Conservation (phyloP, 2,329 filamentous ascomycete species). For the Fonsecaea nubica region DNA sequence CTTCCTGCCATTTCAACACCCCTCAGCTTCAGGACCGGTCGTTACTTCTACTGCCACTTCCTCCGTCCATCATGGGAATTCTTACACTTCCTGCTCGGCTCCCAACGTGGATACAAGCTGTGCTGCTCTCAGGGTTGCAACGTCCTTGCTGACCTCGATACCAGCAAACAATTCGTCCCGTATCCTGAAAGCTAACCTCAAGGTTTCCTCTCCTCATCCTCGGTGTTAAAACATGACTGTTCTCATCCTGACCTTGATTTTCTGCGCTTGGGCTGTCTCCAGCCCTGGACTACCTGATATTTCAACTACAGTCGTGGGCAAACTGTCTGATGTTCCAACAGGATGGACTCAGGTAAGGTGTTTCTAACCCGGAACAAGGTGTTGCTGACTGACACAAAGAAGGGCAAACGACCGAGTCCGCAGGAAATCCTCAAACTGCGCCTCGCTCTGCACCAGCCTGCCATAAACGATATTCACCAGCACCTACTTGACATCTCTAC, state of each 20-base stretch:
- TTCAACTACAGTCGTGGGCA: constrained; percentile 45
- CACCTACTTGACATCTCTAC: constrained; percentile 67
- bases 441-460: constrained; percentile 58
- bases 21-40: background rate
- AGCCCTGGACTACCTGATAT: background rate
- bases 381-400: background rate
- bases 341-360: constrained; percentile 38
- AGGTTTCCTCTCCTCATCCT: background rate
- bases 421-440: constrained; percentile 56
- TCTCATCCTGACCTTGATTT: constrained; percentile 9
- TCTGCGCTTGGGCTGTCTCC: constrained; percentile 1
- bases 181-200: background rate
- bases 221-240: background rate
- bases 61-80: background rate
- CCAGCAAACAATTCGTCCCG: background rate
- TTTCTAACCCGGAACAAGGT: background rate
- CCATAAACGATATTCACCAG: constrained; percentile 61
- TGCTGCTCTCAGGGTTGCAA: background rate
- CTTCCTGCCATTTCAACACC: background rate
- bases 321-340: constrained; percentile 45
- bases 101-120: background rate
- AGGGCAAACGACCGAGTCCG: constrained; percentile 34
- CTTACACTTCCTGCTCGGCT: background rate
- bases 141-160: background rate
- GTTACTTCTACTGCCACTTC: background rate